Percentiles rank a stretch among this genome's conserved stretches.
phyloP scores from a whole-genome alignment of 805 yeast species.

The Pichia gijzeniarum region DNA sequence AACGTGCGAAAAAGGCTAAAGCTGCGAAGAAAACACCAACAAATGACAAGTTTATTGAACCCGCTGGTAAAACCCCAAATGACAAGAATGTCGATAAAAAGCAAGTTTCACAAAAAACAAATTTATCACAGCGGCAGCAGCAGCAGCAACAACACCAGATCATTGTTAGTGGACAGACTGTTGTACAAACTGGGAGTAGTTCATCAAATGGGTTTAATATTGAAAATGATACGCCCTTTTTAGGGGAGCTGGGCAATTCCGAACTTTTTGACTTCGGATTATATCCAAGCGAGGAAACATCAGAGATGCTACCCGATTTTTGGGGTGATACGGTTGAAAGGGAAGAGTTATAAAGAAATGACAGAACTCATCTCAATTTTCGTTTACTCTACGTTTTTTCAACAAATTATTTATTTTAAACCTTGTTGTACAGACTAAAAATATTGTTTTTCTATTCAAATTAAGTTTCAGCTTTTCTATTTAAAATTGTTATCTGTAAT shows the following conservation, averaged over 20 bases:
- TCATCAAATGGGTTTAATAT: background rate
- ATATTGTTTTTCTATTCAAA: too few species aligned
- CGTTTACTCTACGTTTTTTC: too few species aligned
- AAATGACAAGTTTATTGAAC: background rate
- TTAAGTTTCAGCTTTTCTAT: too few species aligned
- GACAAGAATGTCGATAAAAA: background rate
- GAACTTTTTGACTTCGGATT: conserved; percentile 30
- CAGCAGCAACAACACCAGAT: background rate
- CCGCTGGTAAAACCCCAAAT: background rate
- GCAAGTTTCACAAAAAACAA: background rate
- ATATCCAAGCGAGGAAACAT: conserved; percentile 30
- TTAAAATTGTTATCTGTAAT: too few species aligned
- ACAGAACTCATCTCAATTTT: too few species aligned
- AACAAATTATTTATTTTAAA: background rate
- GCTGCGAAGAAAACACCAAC: background rate
- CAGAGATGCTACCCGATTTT: conserved; percentile 19
- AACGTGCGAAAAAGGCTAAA: background rate
- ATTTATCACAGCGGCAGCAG: background rate
- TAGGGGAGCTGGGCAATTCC: conserved; percentile 28
- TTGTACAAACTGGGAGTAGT: background rate
- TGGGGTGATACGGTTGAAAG: conserved; percentile 39
- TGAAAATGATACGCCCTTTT: conserved; percentile 36
- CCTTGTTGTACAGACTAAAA: too few species aligned
- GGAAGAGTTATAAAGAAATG: conserved; percentile 1
- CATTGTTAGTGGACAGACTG: background rate